phyloP scores from a whole-genome alignment of 768 basidiomycete species.

The Lepiota brunneoincarnata region DNA sequence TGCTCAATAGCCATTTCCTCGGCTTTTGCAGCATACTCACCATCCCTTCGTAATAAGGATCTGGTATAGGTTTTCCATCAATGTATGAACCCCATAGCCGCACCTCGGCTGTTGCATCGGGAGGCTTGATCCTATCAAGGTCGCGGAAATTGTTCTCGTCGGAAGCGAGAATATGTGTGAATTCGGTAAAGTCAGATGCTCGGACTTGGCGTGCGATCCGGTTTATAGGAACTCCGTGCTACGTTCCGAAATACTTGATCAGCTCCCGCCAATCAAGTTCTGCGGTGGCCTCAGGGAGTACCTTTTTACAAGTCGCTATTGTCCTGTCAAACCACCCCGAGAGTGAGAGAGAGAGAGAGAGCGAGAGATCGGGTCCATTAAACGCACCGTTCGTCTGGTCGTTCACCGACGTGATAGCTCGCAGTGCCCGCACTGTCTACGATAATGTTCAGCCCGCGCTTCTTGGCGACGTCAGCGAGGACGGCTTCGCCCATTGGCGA shows the following conservation, averaged over 20 bases:
- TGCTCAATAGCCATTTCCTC: not conserved
- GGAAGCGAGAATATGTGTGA: constrained; percentile 85
- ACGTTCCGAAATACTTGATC: not conserved
- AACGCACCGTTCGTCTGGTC: constrained; percentile 75
- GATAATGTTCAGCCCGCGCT: constrained; percentile 61
- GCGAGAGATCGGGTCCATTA: constrained; percentile 1
- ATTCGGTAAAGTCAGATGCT: constrained; percentile 64
- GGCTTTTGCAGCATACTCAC: constrained; percentile 34
- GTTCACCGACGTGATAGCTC: constrained; percentile 80
- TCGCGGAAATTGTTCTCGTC: constrained; percentile 73
- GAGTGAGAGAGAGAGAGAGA: not conserved
- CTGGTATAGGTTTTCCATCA: constrained; percentile 68
- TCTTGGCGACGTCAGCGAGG: constrained; percentile 60
- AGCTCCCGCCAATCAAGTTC: constrained; percentile 4
- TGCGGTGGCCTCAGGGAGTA: constrained; percentile 19
- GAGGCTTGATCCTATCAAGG: constrained; percentile 49
- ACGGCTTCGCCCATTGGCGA: constrained; percentile 94
- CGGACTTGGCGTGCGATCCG: constrained; percentile 68
- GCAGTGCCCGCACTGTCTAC: constrained; percentile 88
- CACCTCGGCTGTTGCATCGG: constrained; percentile 58
- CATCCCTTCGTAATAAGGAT: constrained; percentile 80
- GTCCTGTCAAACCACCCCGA: constrained; percentile 47
- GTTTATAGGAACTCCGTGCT: constrained; percentile 74
- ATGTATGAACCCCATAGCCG: constrained; percentile 81
- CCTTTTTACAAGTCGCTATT: constrained; percentile 68